Evolutionary conservation across 352 stramenopile species (phyloP).

Genomic region (Elongisporangium prolatum): DNA sequence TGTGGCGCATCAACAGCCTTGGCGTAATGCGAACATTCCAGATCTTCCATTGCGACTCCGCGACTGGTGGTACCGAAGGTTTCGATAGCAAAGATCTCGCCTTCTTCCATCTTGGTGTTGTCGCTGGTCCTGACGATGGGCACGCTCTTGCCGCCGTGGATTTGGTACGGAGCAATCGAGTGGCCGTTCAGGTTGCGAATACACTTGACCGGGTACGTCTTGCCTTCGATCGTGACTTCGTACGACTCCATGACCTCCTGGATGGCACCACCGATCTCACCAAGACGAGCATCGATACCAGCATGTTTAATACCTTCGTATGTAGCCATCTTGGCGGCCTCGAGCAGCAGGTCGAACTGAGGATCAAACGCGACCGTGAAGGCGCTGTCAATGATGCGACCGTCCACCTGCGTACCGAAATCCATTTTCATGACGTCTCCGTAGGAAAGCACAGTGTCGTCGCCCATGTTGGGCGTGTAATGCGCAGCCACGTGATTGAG

Average conservation of each 20-base stretch:
- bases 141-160: slow-evolving; percentile 95
- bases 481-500: slow-evolving; percentile 97
- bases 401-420: slow-evolving; percentile 97
- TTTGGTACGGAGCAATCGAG: slow-evolving; percentile 97
- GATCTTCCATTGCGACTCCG: slow-evolving; percentile 88
- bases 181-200: slow-evolving; percentile 98
- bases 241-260: slow-evolving; percentile 98
- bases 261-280: slow-evolving; percentile 93
- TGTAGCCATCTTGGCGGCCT: slow-evolving; percentile 92
- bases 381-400: slow-evolving; percentile 96
- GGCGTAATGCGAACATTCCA: slow-evolving; percentile 98
- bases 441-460: slow-evolving; percentile 92
- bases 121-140: slow-evolving; percentile 94
- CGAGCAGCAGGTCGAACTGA: slow-evolving; percentile 90
- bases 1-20: slow-evolving; percentile 95
- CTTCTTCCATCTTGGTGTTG: slow-evolving; percentile 96
- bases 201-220: slow-evolving; percentile 92
- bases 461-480: slow-evolving; percentile 96
- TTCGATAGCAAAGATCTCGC: slow-evolving; percentile 97
- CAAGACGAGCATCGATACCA: slow-evolving; percentile 94
- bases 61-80: slow-evolving; percentile 92
- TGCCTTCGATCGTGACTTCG: slow-evolving; percentile 96
- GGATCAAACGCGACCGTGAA: slow-evolving; percentile 96
- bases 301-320: slow-evolving; percentile 89
- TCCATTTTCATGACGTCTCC: slow-evolving; percentile 98